Conservation (phyloP, 2,329 filamentous ascomycete genomes). For the Fusarium succisae region DNA sequence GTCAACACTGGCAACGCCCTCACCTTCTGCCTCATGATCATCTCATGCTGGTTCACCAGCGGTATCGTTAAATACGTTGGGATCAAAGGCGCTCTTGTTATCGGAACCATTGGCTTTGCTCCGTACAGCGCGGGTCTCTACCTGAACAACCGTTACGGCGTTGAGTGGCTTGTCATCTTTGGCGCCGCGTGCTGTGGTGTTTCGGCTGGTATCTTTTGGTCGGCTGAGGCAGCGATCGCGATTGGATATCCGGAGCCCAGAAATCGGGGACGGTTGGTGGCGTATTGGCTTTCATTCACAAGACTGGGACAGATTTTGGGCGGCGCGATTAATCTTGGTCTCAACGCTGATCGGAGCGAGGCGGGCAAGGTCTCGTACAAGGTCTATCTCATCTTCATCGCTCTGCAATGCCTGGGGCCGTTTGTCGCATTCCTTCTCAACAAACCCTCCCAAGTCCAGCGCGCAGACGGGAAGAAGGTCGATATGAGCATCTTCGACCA, state of each 20-base stretch:
- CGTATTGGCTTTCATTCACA: conserved; percentile 70
- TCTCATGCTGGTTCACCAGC: conserved; percentile 61
- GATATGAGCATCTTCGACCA: conserved; percentile 63
- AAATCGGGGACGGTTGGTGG: conserved; percentile 67
- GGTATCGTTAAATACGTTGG: conserved; percentile 40
- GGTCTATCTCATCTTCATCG: conserved; percentile 74
- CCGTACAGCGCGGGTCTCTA: conserved; percentile 56
- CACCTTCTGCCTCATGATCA: conserved; percentile 57
- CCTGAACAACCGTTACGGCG: conserved; percentile 55
- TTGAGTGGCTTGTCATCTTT: conserved; percentile 55
- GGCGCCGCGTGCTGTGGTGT: conserved; percentile 54
- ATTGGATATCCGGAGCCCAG: conserved; percentile 73
- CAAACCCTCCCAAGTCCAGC: conserved; percentile 65
- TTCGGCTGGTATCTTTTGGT: conserved; percentile 51
- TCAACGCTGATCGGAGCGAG: conserved; percentile 64
- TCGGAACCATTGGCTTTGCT: conserved; percentile 55
- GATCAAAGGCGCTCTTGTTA: conserved; percentile 50
- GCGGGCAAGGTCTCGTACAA: conserved; percentile 71
- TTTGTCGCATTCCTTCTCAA: conserved; percentile 69
- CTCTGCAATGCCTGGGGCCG: conserved; percentile 68
- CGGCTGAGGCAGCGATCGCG: conserved; percentile 47
- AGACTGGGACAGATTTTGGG: conserved; percentile 64
- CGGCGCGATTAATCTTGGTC: conserved; percentile 71
- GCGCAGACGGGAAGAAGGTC: conserved; percentile 69
- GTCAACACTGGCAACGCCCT: conserved; percentile 68